These are phyloP conservation scores for Alternaria rosae DNA, from an alignment of 2,329 filamentous ascomycete genomes.

Conservation along the genomic window DNA sequence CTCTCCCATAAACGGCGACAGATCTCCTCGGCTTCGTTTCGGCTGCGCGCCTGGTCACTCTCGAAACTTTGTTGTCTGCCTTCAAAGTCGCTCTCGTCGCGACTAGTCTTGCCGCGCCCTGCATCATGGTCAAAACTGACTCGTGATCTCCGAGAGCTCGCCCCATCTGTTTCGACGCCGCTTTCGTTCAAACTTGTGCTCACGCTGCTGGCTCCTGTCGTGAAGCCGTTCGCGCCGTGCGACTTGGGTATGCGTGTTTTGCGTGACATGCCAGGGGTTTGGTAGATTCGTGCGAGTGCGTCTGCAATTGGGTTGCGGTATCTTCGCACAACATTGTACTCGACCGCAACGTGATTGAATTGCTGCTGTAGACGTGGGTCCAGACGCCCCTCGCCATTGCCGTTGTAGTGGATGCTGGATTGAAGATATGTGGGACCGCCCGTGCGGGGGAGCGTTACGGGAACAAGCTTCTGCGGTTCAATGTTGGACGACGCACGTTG, in stretches of 20 bases:
- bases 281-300: conserved; percentile 63
- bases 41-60: conserved; percentile 32
- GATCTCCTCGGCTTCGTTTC: conserved; percentile 50
- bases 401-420: conserved; percentile 47
- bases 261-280: conserved; percentile 57
- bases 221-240: conserved; percentile 33
- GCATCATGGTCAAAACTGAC: conserved; percentile 38
- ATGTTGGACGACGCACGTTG: conserved; percentile 76
- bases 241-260: conserved; percentile 33
- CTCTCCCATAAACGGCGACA: conserved; percentile 53
- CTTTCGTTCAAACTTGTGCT: conserved; percentile 42
- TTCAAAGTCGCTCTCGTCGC: conserved; percentile 33
- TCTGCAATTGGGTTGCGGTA: conserved; percentile 75
- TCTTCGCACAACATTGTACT: conserved; percentile 76
- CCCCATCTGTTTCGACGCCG: conserved; percentile 36
- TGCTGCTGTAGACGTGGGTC: conserved; percentile 71
- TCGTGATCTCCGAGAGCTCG: conserved; percentile 35
- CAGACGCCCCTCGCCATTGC: conserved; percentile 50
- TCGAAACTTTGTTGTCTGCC: conserved; percentile 39
- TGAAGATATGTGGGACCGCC: conserved; percentile 44
- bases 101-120: conserved; percentile 20
- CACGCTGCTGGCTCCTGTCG: conserved; percentile 39
- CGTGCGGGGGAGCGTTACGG: conserved; percentile 48
- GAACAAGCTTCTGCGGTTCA: conserved; percentile 64
- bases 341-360: conserved; percentile 73